phyloP scores from a whole-genome alignment of 2,329 filamentous ascomycete genomes.

The Fusarium sterilihyphosum region DNA sequence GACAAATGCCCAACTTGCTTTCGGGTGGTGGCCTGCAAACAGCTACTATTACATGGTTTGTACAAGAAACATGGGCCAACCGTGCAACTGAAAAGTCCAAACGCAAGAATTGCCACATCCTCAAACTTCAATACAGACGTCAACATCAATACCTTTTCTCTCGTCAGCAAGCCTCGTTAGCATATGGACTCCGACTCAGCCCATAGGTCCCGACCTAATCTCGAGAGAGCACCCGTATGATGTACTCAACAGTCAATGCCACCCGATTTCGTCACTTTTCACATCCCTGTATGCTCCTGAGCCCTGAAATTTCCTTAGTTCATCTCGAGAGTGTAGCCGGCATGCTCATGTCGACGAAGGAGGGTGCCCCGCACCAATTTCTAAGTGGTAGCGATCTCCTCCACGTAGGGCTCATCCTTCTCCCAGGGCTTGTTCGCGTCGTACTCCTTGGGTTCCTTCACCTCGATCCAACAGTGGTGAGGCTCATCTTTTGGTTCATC shows the following conservation, averaged over 20 bases:
- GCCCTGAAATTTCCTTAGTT: fast-evolving
- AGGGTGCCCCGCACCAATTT: neutral
- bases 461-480: neutral
- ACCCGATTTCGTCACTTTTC: neutral
- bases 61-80: neutral
- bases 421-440: neutral
- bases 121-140: neutral
- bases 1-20: too few relatives aligned
- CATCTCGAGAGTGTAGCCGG: neutral
- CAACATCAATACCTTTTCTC: too few relatives aligned
- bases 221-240: neutral
- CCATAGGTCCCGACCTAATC: fast-evolving
- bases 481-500: neutral
- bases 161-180: fast-evolving
- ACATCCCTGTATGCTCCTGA: fast-evolving
- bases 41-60: neutral
- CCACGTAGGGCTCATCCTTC: neutral
- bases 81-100: too few relatives aligned
- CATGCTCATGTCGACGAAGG: neutral
- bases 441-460: neutral
- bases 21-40: neutral
- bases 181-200: fast-evolving
- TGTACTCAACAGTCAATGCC: neutral
- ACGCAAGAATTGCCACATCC: too few relatives aligned
- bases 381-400: neutral